Conservation (phyloP, 768 basidiomycete species). For the Collybia sp. region DNA sequence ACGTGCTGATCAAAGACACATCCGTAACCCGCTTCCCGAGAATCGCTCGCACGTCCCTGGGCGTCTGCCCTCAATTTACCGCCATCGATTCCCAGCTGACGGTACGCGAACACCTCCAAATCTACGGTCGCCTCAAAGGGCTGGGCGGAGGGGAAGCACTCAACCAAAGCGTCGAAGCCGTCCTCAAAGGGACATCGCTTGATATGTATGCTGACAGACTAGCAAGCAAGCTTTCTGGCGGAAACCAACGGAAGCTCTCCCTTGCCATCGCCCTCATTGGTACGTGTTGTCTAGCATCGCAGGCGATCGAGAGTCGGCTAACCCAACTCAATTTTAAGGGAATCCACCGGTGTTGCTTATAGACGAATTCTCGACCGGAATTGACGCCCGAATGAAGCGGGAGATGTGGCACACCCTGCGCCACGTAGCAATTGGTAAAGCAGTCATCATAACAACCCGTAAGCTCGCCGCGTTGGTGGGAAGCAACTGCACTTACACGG, state of each 20-base stretch:
- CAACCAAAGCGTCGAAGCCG: conserved; percentile 43
- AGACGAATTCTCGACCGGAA: conserved; percentile 81
- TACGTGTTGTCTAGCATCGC: conserved; percentile 14
- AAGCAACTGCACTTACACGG: neutral
- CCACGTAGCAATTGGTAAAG: conserved; percentile 61
- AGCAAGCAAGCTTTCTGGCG: conserved; percentile 72
- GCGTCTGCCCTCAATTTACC: conserved; percentile 83
- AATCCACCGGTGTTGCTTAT: conserved; percentile 77
- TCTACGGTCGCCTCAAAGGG: conserved; percentile 76
- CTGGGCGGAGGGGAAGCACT: conserved; percentile 46
- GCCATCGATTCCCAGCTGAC: conserved; percentile 77
- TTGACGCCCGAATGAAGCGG: conserved; percentile 79
- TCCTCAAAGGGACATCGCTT: conserved; percentile 58
- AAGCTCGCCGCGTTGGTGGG: conserved; percentile 16
- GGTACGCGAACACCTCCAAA: conserved; percentile 67
- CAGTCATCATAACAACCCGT: conserved; percentile 72
- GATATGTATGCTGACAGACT: conserved; percentile 60
- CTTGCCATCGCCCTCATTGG: conserved; percentile 76
- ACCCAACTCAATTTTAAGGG: conserved; percentile 33
- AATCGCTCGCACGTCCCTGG: conserved; percentile 61
- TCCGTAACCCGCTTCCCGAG: conserved; percentile 65
- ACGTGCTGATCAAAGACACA: conserved; percentile 60
- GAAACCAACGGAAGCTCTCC: conserved; percentile 73
- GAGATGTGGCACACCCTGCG: conserved; percentile 79
- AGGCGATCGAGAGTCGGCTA: neutral